phyloP scores from a whole-genome alignment of 768 basidiomycete species.

The Lentinula raphanica region DNA sequence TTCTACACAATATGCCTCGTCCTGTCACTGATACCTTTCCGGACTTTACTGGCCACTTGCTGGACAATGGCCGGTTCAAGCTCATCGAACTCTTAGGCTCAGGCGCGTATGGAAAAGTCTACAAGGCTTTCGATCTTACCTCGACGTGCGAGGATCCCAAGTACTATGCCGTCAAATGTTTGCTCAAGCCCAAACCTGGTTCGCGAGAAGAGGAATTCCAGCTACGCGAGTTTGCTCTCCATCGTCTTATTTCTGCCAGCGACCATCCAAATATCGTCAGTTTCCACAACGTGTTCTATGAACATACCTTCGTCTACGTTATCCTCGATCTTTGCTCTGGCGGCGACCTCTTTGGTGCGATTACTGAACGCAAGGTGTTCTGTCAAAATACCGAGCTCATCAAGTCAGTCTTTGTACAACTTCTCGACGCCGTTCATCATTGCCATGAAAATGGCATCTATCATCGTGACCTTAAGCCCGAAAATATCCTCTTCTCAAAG shows the following conservation, averaged over 20 bases:
- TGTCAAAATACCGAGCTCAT: constrained; percentile 61
- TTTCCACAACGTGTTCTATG: constrained; percentile 58
- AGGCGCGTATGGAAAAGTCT: constrained; percentile 77
- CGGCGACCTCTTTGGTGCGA: constrained; percentile 70
- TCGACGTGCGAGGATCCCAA: constrained; percentile 30
- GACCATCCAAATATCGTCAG: constrained; percentile 68
- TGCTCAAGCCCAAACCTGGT: constrained; percentile 52
- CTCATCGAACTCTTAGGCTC: constrained; percentile 61
- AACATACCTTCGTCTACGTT: constrained; percentile 60
- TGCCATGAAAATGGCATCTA: constrained; percentile 69
- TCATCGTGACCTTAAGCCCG: constrained; percentile 87
- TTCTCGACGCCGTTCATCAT: constrained; percentile 72
- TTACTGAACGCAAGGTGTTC: constrained; percentile 42
- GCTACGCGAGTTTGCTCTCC: constrained; percentile 61
- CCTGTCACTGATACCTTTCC: constrained; percentile 40
- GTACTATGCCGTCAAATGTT: constrained; percentile 73
- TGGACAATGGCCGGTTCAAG: constrained; percentile 57
- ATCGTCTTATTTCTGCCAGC: constrained; percentile 42
- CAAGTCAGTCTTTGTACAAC: constrained; percentile 66
- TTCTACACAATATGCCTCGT: constrained; percentile 26
- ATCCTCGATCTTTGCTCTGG: constrained; percentile 52
- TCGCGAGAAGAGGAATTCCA: constrained; percentile 55
- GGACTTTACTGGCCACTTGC: constrained; percentile 42
- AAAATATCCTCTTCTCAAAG: constrained; percentile 62
- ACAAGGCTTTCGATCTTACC: constrained; percentile 55